Base-by-base conservation (phyloP, 164 flowering plant species). In the Tinospora cordifolia region DNA sequence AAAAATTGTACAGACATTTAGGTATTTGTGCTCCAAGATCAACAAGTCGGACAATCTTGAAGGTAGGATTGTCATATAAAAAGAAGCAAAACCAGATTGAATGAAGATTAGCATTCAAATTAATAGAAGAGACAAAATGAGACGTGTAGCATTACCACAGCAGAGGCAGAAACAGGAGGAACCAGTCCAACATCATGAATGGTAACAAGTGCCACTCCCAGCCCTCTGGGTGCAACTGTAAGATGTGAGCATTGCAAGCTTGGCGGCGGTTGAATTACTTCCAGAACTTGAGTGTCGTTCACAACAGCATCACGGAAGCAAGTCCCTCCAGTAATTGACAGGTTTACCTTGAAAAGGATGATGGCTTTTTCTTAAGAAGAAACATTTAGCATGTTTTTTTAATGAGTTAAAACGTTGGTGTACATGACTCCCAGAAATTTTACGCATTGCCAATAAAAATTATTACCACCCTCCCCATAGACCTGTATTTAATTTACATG, bases 311-410 rank as follows among this genome's bases (percentile, higher is more conserved):
- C 88, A 73, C 87, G 65, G 60, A 77, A 84, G 78, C 96, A 89
- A 77, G 97, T 91, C 59, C 98, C 98, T 51, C 98, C 98, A 76
- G 77, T 79, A 72, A 90, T 86, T 40, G 90, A 86, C 73, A 94
- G 75, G 77, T 86, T 87, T 65, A 75, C 81, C 95, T 89, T 75
- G 22, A 72, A 69, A 24, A 51, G 36, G 36, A 30, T 30, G 36
- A 30, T 30, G 36, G 36, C 36, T n/a, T n/a, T n/a, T n/a, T n/a
- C n/a, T n/a, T n/a, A n/a, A n/a, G n/a, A n/a, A n/a, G n/a, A n/a
- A n/a, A n/a, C n/a, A n/a, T n/a, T n/a, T n/a, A n/a, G n/a, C n/a
- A n/a, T n/a, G n/a, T n/a, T n/a, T n/a, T n/a, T n/a, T n/a, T n/a
- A n/a, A n/a, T n/a, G n/a, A n/a, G n/a, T n/a, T n/a, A n/a, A n/a